Conservation (phyloP, 345 rosid species). For the Mallotus nudiflorus region DNA sequence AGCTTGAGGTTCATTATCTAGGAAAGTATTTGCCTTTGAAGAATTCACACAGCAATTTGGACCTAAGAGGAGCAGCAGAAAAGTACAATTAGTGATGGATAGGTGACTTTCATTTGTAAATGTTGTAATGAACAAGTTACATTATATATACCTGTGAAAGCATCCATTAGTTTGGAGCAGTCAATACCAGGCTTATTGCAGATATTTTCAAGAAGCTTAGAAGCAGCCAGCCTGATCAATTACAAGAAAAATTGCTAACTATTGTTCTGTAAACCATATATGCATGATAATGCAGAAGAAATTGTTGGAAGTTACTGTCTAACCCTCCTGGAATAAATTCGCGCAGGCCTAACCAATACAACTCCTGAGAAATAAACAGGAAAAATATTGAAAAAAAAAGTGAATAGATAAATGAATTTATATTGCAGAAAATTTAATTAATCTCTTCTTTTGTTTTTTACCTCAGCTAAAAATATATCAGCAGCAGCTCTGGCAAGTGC, state of each 20-base stretch:
- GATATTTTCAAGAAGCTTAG: constrained; percentile 26
- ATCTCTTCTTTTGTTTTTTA: background rate
- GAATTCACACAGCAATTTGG: constrained; percentile 40
- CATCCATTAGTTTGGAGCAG: constrained; percentile 30
- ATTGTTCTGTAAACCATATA: too few relatives aligned
- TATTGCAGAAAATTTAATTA: background rate
- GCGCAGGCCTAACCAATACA: constrained; percentile 43
- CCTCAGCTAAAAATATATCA: constrained; percentile 36
- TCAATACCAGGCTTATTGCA: constrained; percentile 24
- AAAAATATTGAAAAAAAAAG: background rate
- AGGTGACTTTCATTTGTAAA: too few relatives aligned
- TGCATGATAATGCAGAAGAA: background rate
- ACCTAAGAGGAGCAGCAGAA: constrained; percentile 9
- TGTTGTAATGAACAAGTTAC: background rate
- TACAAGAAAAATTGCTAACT: too few relatives aligned
- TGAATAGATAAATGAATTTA: background rate
- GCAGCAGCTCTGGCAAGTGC: constrained; percentile 28
- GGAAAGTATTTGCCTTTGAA: constrained; percentile 20
- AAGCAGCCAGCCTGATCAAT: constrained; percentile 27
- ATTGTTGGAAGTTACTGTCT: background rate
- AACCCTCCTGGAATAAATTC: constrained; percentile 44
- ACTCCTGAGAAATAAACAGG: constrained; percentile 35
- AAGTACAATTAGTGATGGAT: background rate
- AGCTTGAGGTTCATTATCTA: constrained; percentile 34
- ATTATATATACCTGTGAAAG: constrained; percentile 40